A percentile compares a stretch with the other conserved stretches of the same genome.
Conservation (phyloP, 768 basidiomycete genomes). For the Xerocomellus intermedius region DNA sequence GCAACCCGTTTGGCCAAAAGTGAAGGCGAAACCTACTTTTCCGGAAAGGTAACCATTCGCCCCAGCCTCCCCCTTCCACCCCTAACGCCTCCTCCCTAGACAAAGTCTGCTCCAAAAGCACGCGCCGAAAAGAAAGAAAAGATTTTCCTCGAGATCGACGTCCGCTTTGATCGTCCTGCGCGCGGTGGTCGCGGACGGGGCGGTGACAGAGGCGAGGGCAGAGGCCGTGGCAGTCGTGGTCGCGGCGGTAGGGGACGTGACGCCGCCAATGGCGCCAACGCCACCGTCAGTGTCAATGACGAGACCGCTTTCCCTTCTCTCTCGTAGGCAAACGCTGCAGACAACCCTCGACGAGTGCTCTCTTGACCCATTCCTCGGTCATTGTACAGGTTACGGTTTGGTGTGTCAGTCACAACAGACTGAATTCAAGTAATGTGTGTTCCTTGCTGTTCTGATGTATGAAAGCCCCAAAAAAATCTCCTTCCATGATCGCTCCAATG, state of each 20-base stretch:
- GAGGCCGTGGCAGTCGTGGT: slow-evolving; percentile 44
- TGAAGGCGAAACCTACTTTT: slow-evolving; percentile 76
- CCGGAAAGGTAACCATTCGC: slow-evolving; percentile 71
- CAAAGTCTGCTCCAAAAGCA: slow-evolving; percentile 61
- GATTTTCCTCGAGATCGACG: slow-evolving; percentile 89
- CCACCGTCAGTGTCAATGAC: slow-evolving; percentile 72
- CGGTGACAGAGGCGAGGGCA: slow-evolving; percentile 48
- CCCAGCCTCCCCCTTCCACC: neutral
- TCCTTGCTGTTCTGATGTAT: slow-evolving; percentile 14
- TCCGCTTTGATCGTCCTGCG: slow-evolving; percentile 80
- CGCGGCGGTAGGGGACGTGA: slow-evolving; percentile 47
- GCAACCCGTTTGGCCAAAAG: slow-evolving; percentile 62
- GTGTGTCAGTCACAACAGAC: slow-evolving; percentile 9
- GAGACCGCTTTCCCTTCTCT: slow-evolving; percentile 89
- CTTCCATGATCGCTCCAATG: neutral
- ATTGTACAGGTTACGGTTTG: slow-evolving; percentile 11
- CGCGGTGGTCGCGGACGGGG: slow-evolving; percentile 58
- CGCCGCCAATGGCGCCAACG: slow-evolving; percentile 38
- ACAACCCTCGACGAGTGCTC: slow-evolving; percentile 1
- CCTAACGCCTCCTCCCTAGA: slow-evolving; percentile 38
- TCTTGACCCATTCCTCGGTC: slow-evolving; percentile 4
- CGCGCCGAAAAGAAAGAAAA: slow-evolving; percentile 87
- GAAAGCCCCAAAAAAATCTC: slow-evolving; percentile 12
- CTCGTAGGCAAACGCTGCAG: slow-evolving; percentile 37
- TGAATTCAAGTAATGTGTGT: slow-evolving; percentile 8